Base-by-base conservation (phyloP, 2,329 filamentous ascomycete species). In the Dendrostoma leiphaemia region DNA sequence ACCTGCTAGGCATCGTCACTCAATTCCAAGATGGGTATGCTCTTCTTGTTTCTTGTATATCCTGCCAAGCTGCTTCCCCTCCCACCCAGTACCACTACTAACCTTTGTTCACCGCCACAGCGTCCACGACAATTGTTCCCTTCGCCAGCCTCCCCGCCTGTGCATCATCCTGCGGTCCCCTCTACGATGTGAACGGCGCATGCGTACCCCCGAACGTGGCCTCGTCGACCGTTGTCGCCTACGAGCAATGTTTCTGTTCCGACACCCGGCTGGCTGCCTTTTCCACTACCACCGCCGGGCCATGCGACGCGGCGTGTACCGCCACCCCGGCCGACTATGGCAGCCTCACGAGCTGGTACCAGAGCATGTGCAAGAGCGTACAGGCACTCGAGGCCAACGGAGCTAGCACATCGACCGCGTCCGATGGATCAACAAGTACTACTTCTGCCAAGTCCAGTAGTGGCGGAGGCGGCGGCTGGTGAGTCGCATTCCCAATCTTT, bases 241-340 rank as follows among this genome's bases (percentile, higher is more conserved):
- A 88, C 67, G 76, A 83, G 48, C 75, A 77, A 32, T 95, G 91
- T 71, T 91, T 95, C 73, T 96, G 91, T 73, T 73, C 78, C 62
- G 83, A 87, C 47, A 60, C 75, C 12, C 73, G 78, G 21, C 77
- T 94, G 3, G 72, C 77, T 4, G 69, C 77, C 8, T 84, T 91
- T 53, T 79, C 81, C 29, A 72, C 74, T 10, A 79, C 76, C 31
- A 76, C 79, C 4, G 71, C 75, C 4, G 81, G 81, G 4, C 79
- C 89, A 13, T 92, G 90, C 71, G 80, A 84, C 56, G 63, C 71
- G 15, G 75, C 74, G 21, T 91, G 88, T 64, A 70, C 76, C 12
- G 72, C 70, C 7, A 67, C 74, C 3, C 62, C 77, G 0, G 67
- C 69, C 44, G 83, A 83, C 44, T 71, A 86, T 44, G 64, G 70